A percentile compares a stretch with the other conserved stretches of the same genome.
Evolutionary conservation across 75 land plant species (phyloP).

Genomic region (Gnetum montanum): DNA sequence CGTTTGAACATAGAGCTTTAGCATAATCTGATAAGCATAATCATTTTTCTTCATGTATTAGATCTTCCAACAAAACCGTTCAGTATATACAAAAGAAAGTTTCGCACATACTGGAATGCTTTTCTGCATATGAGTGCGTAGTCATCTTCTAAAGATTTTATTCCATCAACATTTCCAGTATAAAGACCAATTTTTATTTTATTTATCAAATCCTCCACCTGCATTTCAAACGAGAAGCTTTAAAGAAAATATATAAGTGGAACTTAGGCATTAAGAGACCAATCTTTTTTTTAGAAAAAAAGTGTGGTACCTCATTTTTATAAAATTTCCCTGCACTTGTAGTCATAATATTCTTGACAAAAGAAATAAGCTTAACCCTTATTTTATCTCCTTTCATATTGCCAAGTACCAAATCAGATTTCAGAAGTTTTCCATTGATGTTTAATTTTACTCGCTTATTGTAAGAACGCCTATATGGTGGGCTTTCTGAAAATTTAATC

Average conservation of each 20-base stretch:
- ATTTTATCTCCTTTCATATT: slow-evolving; percentile 54
- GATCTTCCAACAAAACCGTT: too few relatives aligned
- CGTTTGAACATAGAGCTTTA: too few relatives aligned
- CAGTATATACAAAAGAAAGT: too few relatives aligned
- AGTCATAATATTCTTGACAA: slow-evolving; percentile 57
- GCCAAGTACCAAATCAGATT: slow-evolving; percentile 42
- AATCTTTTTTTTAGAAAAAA: too few relatives aligned
- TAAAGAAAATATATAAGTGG: too few relatives aligned
- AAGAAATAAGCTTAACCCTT: slow-evolving; percentile 42
- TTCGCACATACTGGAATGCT: slow-evolving; percentile 52
- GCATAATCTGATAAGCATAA: too few relatives aligned
- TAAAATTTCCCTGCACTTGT: slow-evolving; percentile 49
- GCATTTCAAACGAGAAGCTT: too few relatives aligned
- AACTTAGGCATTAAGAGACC: too few relatives aligned
- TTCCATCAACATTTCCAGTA: slow-evolving; percentile 13
- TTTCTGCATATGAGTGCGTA: slow-evolving; percentile 61
- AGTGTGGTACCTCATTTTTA: slow-evolving; percentile 42
- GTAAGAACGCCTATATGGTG: slow-evolving; percentile 26
- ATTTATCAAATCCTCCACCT: slow-evolving; percentile 59
- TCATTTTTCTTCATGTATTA: too few relatives aligned
- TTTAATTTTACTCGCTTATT: slow-evolving; percentile 25
- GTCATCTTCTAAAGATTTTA: slow-evolving; percentile 61
- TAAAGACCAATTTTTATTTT: slow-evolving; percentile 72
- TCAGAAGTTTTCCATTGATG: slow-evolving; percentile 37
- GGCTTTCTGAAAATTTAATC: slow-evolving; percentile 27